Evolutionary conservation across 2,329 filamentous ascomycete genomes (phyloP).

Genomic region (Penicillium olsonii): DNA sequence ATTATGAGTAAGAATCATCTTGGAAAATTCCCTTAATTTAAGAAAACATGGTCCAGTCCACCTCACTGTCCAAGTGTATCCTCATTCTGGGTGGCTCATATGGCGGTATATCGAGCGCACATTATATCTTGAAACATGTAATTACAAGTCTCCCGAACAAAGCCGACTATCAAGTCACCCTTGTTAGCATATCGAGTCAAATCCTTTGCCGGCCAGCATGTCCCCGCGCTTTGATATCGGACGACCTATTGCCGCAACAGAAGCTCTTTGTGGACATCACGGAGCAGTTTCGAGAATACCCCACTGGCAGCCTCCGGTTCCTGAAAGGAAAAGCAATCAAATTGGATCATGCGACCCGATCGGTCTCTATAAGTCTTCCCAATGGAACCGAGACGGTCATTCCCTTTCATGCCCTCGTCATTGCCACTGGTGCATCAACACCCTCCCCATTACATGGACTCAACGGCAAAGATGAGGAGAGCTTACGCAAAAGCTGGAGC

Average conservation of each 20-base stretch:
- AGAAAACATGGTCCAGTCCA: neutral
- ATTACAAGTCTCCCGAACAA: conserved; percentile 45
- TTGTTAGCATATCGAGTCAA: conserved; percentile 48
- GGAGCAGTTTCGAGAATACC: conserved; percentile 44
- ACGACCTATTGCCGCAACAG: conserved; percentile 45
- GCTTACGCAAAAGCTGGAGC: conserved; percentile 39
- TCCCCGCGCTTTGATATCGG: conserved; percentile 52
- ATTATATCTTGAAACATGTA: conserved; percentile 57
- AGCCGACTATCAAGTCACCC: conserved; percentile 42
- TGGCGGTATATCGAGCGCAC: conserved; percentile 53
- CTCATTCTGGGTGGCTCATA: conserved; percentile 58
- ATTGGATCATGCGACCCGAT: conserved; percentile 22
- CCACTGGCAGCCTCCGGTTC: conserved; percentile 41
- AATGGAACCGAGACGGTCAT: conserved; percentile 25
- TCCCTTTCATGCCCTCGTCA: conserved; percentile 49
- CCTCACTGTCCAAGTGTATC: neutral
- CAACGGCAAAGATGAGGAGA: conserved; percentile 32
- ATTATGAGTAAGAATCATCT: no score
- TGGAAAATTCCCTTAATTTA: neutral
- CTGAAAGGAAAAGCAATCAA: conserved; percentile 43
- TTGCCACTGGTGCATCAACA: conserved; percentile 53
- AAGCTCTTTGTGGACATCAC: conserved; percentile 49
- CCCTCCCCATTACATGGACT: conserved; percentile 49
- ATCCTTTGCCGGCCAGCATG: conserved; percentile 47
- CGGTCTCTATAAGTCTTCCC: conserved; percentile 30